A percentile compares a stretch with the other conserved stretches of the same genome.
Evolutionary conservation across 2,329 filamentous ascomycete genomes (phyloP).

Genomic region (Calonectria naviculata): DNA sequence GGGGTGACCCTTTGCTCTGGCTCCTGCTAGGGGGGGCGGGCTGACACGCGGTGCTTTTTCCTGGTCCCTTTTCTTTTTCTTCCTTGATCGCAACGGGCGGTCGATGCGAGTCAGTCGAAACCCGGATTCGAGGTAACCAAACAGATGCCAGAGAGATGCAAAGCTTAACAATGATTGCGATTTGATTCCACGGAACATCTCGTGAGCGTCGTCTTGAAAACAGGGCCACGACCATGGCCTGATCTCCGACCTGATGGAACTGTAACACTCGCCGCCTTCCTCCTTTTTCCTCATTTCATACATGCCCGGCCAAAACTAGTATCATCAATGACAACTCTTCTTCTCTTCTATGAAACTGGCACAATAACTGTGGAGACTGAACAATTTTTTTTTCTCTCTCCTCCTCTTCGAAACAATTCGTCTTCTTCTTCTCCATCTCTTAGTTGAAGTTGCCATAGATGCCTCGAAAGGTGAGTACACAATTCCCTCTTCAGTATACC

Average conservation of each 20-base stretch:
- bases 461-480: slow-evolving; percentile 21
- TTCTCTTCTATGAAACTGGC: neutral
- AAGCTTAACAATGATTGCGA: slow-evolving; percentile 16
- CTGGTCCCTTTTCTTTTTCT: neutral
- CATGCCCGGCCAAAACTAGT: neutral
- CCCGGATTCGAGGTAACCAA: slow-evolving; percentile 5
- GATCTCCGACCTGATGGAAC: neutral
- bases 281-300: neutral
- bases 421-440: neutral
- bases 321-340: neutral
- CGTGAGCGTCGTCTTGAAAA: slow-evolving; percentile 14
- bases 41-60: neutral
- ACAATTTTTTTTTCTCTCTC: neutral
- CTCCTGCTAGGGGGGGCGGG: neutral
- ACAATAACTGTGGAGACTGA: neutral
- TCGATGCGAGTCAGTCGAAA: slow-evolving; percentile 2
- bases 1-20: neutral
- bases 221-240: slow-evolving; percentile 9
- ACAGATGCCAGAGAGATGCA: slow-evolving; percentile 13
- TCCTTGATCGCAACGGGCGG: neutral
- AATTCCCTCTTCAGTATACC: neutral
- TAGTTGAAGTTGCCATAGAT: slow-evolving; percentile 5
- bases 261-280: neutral
- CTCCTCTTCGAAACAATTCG: neutral
- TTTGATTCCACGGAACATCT: slow-evolving; percentile 1